Percentiles rank a stretch among this genome's conserved stretches.
Conservation (phyloP, 768 basidiomycete species). For the Gyrodon lividus region DNA sequence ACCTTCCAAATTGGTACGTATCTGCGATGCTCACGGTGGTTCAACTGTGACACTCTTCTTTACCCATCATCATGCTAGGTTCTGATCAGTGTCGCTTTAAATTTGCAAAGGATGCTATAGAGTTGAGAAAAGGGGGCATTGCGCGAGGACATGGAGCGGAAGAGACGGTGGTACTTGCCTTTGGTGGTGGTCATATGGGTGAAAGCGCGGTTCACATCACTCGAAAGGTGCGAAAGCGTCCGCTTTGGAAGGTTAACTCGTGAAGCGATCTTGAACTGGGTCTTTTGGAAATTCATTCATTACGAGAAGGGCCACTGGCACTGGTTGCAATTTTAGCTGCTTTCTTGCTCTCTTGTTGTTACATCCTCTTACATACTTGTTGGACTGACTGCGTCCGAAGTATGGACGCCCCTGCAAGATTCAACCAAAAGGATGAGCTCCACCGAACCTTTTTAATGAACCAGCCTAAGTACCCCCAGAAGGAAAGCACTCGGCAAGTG, state of each 20-base stretch:
- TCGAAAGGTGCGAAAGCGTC: slow-evolving; percentile 80
- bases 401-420: slow-evolving; percentile 3
- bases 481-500: slow-evolving; percentile 22
- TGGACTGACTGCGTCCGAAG: slow-evolving; percentile 8
- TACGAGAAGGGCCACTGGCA: slow-evolving; percentile 31
- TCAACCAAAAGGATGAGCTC: not conserved
- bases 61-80: slow-evolving; percentile 41
- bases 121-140: slow-evolving; percentile 76
- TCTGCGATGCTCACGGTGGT: slow-evolving; percentile 7
- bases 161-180: slow-evolving; percentile 91
- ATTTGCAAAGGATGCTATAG: slow-evolving; percentile 89
- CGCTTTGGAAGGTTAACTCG: slow-evolving; percentile 79
- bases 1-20: slow-evolving; percentile 73
- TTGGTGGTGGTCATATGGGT: slow-evolving; percentile 67
- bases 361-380: slow-evolving; percentile 20
- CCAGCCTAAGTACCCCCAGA: slow-evolving; percentile 7
- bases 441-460: not conserved
- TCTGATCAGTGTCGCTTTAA: slow-evolving; percentile 86
- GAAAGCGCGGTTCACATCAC: slow-evolving; percentile 84
- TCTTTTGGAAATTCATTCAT: slow-evolving; percentile 20
- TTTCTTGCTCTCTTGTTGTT: slow-evolving; percentile 13
- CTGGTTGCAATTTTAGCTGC: slow-evolving; percentile 16
- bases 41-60: slow-evolving; percentile 4
- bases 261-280: slow-evolving; percentile 40
- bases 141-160: slow-evolving; percentile 69